Evolutionary conservation across 441 rosid genomes (phyloP).

Genomic region (Macaranga tanarius): DNA sequence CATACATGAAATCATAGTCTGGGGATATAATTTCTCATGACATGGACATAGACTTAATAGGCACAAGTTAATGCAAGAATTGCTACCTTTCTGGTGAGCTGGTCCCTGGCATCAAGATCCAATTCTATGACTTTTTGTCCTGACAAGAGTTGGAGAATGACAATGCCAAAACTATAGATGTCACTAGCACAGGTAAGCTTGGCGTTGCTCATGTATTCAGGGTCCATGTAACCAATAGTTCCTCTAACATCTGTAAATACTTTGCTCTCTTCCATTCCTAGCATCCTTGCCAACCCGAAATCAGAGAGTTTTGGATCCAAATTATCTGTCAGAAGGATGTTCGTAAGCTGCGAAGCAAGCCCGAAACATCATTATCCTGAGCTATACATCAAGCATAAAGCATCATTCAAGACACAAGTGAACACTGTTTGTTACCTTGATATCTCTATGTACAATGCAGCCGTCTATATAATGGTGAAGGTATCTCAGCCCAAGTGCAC

Average conservation of each 20-base stretch:
- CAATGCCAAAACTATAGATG: slow-evolving; percentile 65
- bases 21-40: too few relatives aligned
- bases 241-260: slow-evolving; percentile 72
- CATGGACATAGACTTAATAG: neutral
- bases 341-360: slow-evolving; percentile 52
- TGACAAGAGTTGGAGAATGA: slow-evolving; percentile 56
- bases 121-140: slow-evolving; percentile 62
- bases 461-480: slow-evolving; percentile 64
- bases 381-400: too few relatives aligned
- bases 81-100: slow-evolving; percentile 60
- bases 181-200: slow-evolving; percentile 67
- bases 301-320: slow-evolving; percentile 63
- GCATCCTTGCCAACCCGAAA: slow-evolving; percentile 66
- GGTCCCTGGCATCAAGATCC: slow-evolving; percentile 65
- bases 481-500: slow-evolving; percentile 56
- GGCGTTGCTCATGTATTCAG: slow-evolving; percentile 67
- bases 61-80: neutral
- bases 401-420: too few relatives aligned
- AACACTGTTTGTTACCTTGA: slow-evolving; percentile 67
- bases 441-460: slow-evolving; percentile 72
- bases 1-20: too few relatives aligned
- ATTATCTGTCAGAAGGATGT: slow-evolving; percentile 60
- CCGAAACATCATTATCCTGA: too few relatives aligned
- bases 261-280: slow-evolving; percentile 67
- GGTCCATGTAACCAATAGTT: slow-evolving; percentile 75